A percentile compares a stretch with the other conserved stretches of the same genome.
These are phyloP conservation scores for Amanita brunnescens DNA, from an alignment of 768 basidiomycete species.

Conservation along the genomic window DNA sequence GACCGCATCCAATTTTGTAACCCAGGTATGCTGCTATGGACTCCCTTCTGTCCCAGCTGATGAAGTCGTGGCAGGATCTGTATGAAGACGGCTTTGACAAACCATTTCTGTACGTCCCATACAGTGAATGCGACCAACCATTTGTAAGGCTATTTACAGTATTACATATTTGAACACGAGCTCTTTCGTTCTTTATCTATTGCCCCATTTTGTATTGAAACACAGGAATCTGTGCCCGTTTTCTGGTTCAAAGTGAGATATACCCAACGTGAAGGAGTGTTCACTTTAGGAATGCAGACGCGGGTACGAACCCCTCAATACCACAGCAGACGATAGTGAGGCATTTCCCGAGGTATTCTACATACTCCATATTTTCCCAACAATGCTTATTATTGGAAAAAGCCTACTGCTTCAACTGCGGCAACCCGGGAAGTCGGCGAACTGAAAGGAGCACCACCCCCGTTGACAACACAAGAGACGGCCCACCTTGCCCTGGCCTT, in stretches of 20 bases:
- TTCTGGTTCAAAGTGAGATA: not conserved
- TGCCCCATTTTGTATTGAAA: slow-evolving; percentile 31
- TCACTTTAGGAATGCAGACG: slow-evolving; percentile 7
- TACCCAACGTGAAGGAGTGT: not conserved
- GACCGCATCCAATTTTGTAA: slow-evolving; percentile 85
- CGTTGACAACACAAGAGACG: slow-evolving; percentile 59
- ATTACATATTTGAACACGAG: slow-evolving; percentile 90
- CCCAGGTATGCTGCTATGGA: slow-evolving; percentile 43
- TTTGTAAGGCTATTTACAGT: slow-evolving; percentile 26
- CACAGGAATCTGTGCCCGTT: not conserved
- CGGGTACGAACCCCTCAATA: slow-evolving; percentile 20
- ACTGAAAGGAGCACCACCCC: not conserved
- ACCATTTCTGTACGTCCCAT: slow-evolving; percentile 61
- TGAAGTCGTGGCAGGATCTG: slow-evolving; percentile 28
- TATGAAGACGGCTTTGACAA: slow-evolving; percentile 70
- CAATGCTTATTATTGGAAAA: not conserved
- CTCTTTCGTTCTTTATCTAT: slow-evolving; percentile 76
- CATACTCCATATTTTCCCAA: not conserved
- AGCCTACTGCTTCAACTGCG: not conserved
- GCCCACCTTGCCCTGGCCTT: slow-evolving; percentile 71
- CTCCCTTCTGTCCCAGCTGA: not conserved
- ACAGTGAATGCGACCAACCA: not conserved
- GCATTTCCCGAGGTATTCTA: not conserved
- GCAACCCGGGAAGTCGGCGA: not conserved
- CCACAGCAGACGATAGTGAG: slow-evolving; percentile 12